Base-by-base conservation (phyloP, 768 basidiomycete species). In the Tulasnella sp. region DNA sequence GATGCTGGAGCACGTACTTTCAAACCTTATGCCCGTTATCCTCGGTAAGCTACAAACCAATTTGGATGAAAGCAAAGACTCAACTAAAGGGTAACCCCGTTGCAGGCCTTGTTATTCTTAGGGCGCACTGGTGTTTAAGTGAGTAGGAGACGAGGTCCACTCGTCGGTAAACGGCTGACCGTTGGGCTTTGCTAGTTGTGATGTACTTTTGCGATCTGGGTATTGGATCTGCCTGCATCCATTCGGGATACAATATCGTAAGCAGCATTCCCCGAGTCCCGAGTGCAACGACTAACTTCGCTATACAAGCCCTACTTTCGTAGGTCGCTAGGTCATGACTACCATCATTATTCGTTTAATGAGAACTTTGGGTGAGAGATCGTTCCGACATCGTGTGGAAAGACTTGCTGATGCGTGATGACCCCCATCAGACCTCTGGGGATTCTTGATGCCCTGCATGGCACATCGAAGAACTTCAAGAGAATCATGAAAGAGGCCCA, bases 231-330 rank as follows among this genome's bases (percentile, higher is more conserved):
- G 40, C 52, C 7, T 72, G 39, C 36, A 48, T 24, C n/a, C 78
- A 79, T 48, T 79, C 78, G 27, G 78, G 78, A 24, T 79, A 79
- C 71, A 79, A 79, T n/a, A 79, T 79, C 8, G 78, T 79, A 58
- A 21, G 78, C 44, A 1, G 4, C 24, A 73, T 34, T 8, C 21
- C 71, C 18, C 24, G 38, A 36, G 74, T n/a, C 16, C 40, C 21
- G 18, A 36, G 4, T n/a, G 2, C 71, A 52, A 42, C 27, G 6
- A 2, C 36, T 77, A 8, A 38, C 27, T 40, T 21, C 46, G 75
- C 10, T 56, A 27, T 68, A 21, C n/a, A 27, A 79, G 78, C 78
- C 78, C 18, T 79, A 79, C 24, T 72, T 42, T 12, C 73, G 44
- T 34, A 34, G 71, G 19, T 21, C 71, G 8, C 38, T 79, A 19